These are phyloP conservation scores for Aspergillaceae sp. DNA, from an alignment of 2,329 filamentous ascomycete genomes.

Conservation along the genomic window DNA sequence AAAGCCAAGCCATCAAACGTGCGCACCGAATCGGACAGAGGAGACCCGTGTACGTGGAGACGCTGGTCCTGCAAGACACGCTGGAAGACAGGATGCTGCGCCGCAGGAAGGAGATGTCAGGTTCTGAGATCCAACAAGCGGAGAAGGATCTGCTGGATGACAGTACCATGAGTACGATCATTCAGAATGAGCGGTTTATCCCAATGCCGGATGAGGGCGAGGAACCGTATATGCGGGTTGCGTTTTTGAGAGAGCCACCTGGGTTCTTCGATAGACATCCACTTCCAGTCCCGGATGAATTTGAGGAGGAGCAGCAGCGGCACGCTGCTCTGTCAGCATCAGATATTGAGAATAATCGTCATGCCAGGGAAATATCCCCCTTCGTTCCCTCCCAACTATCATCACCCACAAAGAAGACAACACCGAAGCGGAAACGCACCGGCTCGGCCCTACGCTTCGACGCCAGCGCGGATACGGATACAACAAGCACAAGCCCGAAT, in stretches of 20 bases:
- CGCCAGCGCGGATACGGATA: not conserved
- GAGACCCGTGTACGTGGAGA: conserved; percentile 73
- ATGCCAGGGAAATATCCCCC: too few species aligned
- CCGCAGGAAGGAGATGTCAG: conserved; percentile 65
- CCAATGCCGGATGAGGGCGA: conserved; percentile 27
- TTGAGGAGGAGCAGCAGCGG: not conserved
- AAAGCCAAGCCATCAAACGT: conserved; percentile 86
- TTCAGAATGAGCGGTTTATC: conserved; percentile 48
- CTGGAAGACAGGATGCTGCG: conserved; percentile 78
- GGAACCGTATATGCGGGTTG: conserved; percentile 10
- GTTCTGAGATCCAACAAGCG: conserved; percentile 45
- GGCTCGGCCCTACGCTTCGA: not conserved
- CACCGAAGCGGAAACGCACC: conserved; percentile 7
- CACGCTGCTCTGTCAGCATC: too few species aligned
- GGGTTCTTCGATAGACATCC: conserved; percentile 33
- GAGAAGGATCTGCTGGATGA: conserved; percentile 53
- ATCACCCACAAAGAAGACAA: not conserved
- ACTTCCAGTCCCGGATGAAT: conserved; percentile 26
- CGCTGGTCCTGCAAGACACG: conserved; percentile 67
- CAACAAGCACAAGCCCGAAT: not conserved
- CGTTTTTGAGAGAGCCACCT: conserved; percentile 20
- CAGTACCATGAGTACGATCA: conserved; percentile 49
- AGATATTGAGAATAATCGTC: too few species aligned
- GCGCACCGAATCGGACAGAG: conserved; percentile 80
- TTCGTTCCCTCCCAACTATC: not conserved